phyloP scores from a whole-genome alignment of 129 eudicot species.

The Escallonia herrerae region DNA sequence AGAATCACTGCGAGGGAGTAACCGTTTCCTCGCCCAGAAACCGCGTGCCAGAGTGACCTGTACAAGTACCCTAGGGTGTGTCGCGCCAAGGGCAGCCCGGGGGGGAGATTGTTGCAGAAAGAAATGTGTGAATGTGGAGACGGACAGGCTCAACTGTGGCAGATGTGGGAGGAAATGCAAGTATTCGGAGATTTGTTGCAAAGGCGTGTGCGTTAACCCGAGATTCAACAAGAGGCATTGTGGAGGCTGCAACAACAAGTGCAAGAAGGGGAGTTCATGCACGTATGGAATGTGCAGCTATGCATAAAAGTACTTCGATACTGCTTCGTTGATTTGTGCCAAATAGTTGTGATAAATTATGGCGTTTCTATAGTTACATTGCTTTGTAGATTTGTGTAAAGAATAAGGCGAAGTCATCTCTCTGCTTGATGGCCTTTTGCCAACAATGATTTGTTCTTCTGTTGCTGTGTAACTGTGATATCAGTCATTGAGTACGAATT shows the following conservation, averaged over 20 bases:
- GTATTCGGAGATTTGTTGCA: constrained; percentile 52
- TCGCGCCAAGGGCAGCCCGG: constrained; percentile 38
- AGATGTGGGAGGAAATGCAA: constrained; percentile 52
- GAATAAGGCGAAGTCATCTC: not conserved
- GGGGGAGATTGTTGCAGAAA: constrained; percentile 65
- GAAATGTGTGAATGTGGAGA: constrained; percentile 50
- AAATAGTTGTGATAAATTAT: not conserved
- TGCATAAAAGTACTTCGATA: constrained; percentile 13
- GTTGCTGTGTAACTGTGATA: no score
- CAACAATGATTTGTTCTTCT: not conserved
- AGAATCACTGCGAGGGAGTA: constrained; percentile 28
- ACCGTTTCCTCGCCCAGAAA: constrained; percentile 31
- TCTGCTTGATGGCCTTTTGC: not conserved
- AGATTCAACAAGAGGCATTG: constrained; percentile 34
- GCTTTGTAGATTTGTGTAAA: not conserved
- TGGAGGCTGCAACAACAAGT: constrained; percentile 53
- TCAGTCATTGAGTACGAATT: no score
- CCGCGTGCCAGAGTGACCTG: constrained; percentile 31
- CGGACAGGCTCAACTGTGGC: constrained; percentile 48
- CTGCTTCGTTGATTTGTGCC: not conserved
- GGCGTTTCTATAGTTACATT: not conserved
- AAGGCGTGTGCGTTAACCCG: constrained; percentile 47
- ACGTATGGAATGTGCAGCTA: constrained; percentile 57
- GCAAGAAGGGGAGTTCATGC: constrained; percentile 41
- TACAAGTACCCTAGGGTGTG: constrained; percentile 61